These are phyloP conservation scores for Lactuca sativa DNA, from an alignment of 129 eudicot species.

Conservation along the genomic window DNA sequence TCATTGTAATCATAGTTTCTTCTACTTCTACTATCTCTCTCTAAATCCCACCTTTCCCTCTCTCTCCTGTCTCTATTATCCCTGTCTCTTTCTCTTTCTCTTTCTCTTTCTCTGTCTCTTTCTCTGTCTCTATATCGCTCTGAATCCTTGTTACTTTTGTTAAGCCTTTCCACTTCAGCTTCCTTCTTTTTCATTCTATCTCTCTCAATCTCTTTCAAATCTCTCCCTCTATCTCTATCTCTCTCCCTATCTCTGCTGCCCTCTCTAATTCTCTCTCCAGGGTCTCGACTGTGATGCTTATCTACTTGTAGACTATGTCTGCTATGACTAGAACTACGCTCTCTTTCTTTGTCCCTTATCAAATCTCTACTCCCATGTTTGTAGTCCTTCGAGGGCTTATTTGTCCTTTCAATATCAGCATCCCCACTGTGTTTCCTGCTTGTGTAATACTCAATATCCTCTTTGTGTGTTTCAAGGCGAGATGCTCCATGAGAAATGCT, in stretches of 20 bases:
- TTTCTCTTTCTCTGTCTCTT: conserved; percentile 27
- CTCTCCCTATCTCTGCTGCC: conserved; percentile 44
- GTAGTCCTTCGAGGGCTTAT: conserved; percentile 32
- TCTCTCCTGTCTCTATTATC: conserved; percentile 21
- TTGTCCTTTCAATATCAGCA: conserved; percentile 40
- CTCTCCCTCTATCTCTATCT: conserved; percentile 37
- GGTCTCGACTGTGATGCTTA: conserved; percentile 40
- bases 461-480: conserved; percentile 24
- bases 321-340: conserved; percentile 60
- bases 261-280: conserved; percentile 47
- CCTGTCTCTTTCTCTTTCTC: conserved; percentile 37
- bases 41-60: conserved; percentile 35
- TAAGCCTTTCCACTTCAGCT: conserved; percentile 32
- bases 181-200: conserved; percentile 38
- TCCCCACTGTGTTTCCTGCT: conserved; percentile 34
- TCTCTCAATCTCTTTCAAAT: conserved; percentile 33
- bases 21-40: conserved; percentile 44
- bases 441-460: conserved; percentile 30
- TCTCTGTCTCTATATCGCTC: conserved; percentile 23
- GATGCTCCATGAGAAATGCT: conserved; percentile 54
- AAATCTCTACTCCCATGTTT: conserved; percentile 57
- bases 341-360: conserved; percentile 56
- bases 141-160: conserved; percentile 22
- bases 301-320: conserved; percentile 44
- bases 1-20: conserved; percentile 46